phyloP scores from a whole-genome alignment of 768 basidiomycete species.

The Roridomyces roridus region DNA sequence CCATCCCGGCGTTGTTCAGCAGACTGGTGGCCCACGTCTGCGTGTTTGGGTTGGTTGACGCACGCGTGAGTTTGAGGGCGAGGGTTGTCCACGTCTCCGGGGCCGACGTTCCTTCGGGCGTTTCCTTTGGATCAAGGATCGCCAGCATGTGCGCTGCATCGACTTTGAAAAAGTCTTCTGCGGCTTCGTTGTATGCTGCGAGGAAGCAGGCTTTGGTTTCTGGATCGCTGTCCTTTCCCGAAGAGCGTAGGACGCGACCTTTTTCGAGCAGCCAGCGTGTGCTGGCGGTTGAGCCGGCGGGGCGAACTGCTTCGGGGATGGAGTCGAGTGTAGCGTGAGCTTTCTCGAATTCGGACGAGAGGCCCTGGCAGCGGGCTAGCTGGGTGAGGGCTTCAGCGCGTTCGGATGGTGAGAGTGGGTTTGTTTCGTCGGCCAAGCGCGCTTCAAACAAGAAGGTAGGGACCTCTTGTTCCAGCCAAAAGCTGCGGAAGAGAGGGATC shows the following conservation, averaged over 20 bases:
- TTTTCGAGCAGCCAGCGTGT: conserved; percentile 22
- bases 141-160: conserved; percentile 24
- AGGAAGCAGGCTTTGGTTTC: conserved; percentile 20
- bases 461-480: conserved; percentile 18
- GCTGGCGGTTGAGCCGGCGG: conserved; percentile 3
- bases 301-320: conserved; percentile 8
- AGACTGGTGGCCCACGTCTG: conserved; percentile 20
- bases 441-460: conserved; percentile 16
- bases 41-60: conserved; percentile 4
- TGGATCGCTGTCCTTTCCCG: conserved; percentile 13
- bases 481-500: conserved; percentile 5
- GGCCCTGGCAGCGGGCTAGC: conserved; percentile 21
- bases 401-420: conserved; percentile 5
- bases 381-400: conserved; percentile 21
- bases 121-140: conserved; percentile 8
- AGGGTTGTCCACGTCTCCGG: conserved; percentile 12
- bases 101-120: neutral
- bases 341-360: conserved; percentile 8
- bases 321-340: conserved; percentile 19
- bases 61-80: conserved; percentile 5
- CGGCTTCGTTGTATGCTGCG: conserved; percentile 19
- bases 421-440: conserved; percentile 3
- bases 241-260: conserved; percentile 20
- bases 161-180: conserved; percentile 21
- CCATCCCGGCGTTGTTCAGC: conserved; percentile 17